Evolutionary conservation across 345 rosid genomes (phyloP), one percentile per base, ranked within the genome.

Genomic region (Populus tremula): DNA sequence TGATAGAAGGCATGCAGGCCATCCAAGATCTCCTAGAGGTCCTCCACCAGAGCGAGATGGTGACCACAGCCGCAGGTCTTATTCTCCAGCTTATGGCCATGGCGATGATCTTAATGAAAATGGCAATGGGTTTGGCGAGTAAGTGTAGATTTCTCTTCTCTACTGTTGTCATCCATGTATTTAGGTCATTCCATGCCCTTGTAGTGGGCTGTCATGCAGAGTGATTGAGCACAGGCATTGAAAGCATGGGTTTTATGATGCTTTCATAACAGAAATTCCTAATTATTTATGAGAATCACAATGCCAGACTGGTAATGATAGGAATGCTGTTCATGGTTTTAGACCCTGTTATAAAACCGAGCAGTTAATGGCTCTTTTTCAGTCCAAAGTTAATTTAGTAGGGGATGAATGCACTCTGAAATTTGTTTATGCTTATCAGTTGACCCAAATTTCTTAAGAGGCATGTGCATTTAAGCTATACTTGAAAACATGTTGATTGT

Each of bases 21-120:
- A 81, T 78, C 89, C 91, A 21, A 79, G 91, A 70, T 93, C 94
- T 72, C 94, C 96, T 11, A 86, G 92, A 73, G 92, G 89, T 77
- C 91, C 89, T 87, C 93, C 97, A 68, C 87, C 84, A 38, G 98
- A 89, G 54, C 85, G 86, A 67, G 91, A 79, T 84, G 87, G 71
- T 50, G 86, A 83, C 59, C 85, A 79, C 74, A 77, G 71, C 54
- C 84, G 82, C 72, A 86, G 93, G 87, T 77, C 94, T 9, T 90
- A 88, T 73, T 91, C 98, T 70, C 94, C 97, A 6, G 85, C 83
- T 31, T 87, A 89, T 82, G 90, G 80, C 16, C 81, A 79, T 77
- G 86, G 35, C 67, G 82, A 73, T 62, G 81, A 83, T 35, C 78
- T 65, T 38, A 79, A 76, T 45, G 84, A 72, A 78, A 83, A 80